Evolutionary conservation across 192 early-diverging fungal genomes (phyloP), one percentile per base, ranked within the genome.

Genomic region (Podila epicladia): DNA sequence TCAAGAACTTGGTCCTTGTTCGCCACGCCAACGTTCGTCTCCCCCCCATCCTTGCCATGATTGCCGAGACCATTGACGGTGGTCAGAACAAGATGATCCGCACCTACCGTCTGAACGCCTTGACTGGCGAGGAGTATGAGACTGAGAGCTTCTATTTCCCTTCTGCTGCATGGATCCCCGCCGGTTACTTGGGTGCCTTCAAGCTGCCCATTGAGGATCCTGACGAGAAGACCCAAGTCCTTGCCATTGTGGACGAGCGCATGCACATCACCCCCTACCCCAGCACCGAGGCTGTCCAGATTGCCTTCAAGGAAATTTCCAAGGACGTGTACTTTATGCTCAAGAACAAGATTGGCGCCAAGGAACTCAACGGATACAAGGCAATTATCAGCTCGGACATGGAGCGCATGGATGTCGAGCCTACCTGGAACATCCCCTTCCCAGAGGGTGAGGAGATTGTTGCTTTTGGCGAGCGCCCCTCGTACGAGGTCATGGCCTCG

Each of bases 401-500:
- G 4, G 86, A 85, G 22, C 73, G 82, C 64, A 75, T 86, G 73
- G 84, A 82, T 58, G 82, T 75, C 5, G 67, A 72, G 33, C 76
- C 82, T 20, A 55, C 86, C 0, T 93, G 91, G 91, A 71, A 51
- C 2, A 82, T 92, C 63, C 86, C 83, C 17, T 82, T 92, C 63
- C 91, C 93, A 2, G 74, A 67, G 1, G 87, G 82, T 24, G 91
- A 94, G 82, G 65, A 62, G 32, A 78, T 85, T 58, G 74, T 58
- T 22, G 72, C 82, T 33, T 49, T 85, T 85, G 85, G 73, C 74
- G 64, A 87, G 74, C 63, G 71, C 75, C 65, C 76, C 82, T 58
- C 75, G 28, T 67, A 82, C 59, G 87, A 95, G 60, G 85, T 89
- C 55, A 87, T 97, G 9, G 95, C 98, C 8, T 95, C 96, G 24